Base-by-base conservation (phyloP, 1,284 basidiomycete genomes). In the Athelia sp. region DNA sequence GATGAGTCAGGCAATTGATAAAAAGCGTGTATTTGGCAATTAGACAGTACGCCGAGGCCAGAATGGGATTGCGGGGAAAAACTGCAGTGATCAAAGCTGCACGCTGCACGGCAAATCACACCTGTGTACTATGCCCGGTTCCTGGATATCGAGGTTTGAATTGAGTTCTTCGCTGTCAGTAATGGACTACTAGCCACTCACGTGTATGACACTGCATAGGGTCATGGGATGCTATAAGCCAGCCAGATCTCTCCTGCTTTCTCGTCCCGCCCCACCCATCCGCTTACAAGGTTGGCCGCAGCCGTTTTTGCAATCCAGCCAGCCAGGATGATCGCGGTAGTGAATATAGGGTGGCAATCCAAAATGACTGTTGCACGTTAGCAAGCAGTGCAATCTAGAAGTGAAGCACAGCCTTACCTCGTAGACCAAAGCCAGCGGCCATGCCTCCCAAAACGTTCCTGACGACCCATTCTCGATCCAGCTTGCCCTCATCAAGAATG, bases 391-490 rank as follows among this genome's bases (percentile, higher is more conserved):
- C 26, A 29, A 29, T 4, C 13, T 67, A 62, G 29, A 62, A 50
- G 18, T n/a, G n/a, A 43, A 17, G 42, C 4, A 50, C 59, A 21
- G 9, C 6, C 15, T n/a, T 54, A 81, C 79, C 80, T 61, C 84
- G 71, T 52, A 87, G 64, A 1, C 84, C 84, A 56, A 87, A 87
- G 1, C 84, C 84, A 4, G 82, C 79, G 15, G 88, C 84, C 84
- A 94, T 88, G 0, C 92, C 92, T 17, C 91, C 90, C 0, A 94
- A 71, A 4, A 93, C 72, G 54, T 92, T 89, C 18, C 91, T 78
- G 4, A 93, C 84, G 1, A 90, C 73, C 92, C 92, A 94, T 58
- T 90, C 84, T 14, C 85, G 79, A 65, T 93, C 87, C 2, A 91
- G 70, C 46, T 73, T 76, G 56, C 80, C 81, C 47, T 88, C 83